These are phyloP conservation scores for Besnoitia besnoiti DNA, from an alignment of 169 alveolate genomes.

Conservation along the genomic window DNA sequence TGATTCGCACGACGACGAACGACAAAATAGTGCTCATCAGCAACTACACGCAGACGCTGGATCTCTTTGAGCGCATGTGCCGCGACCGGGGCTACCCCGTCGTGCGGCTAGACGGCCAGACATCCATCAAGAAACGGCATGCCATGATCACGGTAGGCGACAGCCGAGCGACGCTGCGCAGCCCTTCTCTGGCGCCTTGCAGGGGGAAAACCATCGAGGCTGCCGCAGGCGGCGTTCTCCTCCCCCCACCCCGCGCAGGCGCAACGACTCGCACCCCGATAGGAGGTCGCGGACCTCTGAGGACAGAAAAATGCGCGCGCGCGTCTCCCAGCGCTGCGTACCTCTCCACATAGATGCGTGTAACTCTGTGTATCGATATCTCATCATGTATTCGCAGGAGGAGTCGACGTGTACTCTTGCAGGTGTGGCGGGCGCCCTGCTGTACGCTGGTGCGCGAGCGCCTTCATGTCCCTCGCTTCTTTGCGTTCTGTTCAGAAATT, in stretches of 20 bases:
- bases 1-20: constrained; percentile 75
- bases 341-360: not conserved
- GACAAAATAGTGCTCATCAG: constrained; percentile 92
- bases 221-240: not conserved
- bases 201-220: not conserved
- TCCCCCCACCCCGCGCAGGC: no score
- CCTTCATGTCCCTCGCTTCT: not conserved
- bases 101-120: constrained; percentile 91
- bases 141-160: constrained; percentile 81
- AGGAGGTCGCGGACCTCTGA: no score
- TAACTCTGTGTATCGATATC: not conserved
- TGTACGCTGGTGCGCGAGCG: not conserved
- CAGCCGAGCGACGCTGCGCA: not conserved
- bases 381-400: not conserved
- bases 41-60: constrained; percentile 91
- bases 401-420: not conserved
- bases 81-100: constrained; percentile 84
- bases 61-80: constrained; percentile 86
- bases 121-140: constrained; percentile 85
- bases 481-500: constrained; percentile 69
- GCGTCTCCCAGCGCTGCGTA: no score
- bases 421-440: not conserved
- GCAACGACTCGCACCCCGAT: no score
- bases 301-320: no score
- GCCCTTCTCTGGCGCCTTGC: not conserved